phyloP scores from a whole-genome alignment of 192 early-diverging fungal species.

The Podila epigama region DNA sequence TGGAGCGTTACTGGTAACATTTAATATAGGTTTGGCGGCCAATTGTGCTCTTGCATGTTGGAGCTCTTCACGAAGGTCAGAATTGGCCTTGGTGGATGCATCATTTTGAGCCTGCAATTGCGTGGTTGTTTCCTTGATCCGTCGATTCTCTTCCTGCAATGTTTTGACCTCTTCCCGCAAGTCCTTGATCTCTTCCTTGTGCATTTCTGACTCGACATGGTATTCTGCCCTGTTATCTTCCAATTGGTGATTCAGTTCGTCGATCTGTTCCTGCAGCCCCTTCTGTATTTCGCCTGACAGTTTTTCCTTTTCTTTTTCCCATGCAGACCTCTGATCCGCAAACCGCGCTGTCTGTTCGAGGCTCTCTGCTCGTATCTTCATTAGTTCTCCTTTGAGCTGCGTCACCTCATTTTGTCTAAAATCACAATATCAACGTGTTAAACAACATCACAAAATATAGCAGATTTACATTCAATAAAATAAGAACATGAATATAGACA shows the following conservation, averaged over 20 bases:
- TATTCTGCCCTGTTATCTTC: conserved; percentile 1
- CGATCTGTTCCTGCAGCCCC: background rate
- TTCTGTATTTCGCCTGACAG: background rate
- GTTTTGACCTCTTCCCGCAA: background rate
- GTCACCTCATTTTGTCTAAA: background rate
- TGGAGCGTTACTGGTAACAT: background rate
- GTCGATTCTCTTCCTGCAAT: too few relatives aligned
- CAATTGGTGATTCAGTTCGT: conserved; percentile 2
- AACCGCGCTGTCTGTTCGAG: background rate
- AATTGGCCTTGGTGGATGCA: background rate
- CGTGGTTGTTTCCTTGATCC: background rate
- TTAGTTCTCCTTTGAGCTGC: background rate
- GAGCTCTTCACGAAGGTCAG: background rate
- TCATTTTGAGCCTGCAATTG: background rate
- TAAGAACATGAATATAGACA: background rate
- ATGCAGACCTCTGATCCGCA: background rate
- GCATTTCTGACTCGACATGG: background rate
- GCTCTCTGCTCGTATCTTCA: background rate
- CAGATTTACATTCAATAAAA: too few relatives aligned
- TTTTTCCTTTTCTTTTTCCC: background rate
- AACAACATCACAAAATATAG: too few relatives aligned
- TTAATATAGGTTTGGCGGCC: background rate
- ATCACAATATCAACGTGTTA: too few relatives aligned
- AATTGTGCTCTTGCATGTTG: background rate
- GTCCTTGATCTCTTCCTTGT: background rate